A percentile compares a stretch with the other conserved stretches of the same genome.
phyloP scores from a whole-genome alignment of 306 rosid genomes.

The Oemleria cerasiformis region DNA sequence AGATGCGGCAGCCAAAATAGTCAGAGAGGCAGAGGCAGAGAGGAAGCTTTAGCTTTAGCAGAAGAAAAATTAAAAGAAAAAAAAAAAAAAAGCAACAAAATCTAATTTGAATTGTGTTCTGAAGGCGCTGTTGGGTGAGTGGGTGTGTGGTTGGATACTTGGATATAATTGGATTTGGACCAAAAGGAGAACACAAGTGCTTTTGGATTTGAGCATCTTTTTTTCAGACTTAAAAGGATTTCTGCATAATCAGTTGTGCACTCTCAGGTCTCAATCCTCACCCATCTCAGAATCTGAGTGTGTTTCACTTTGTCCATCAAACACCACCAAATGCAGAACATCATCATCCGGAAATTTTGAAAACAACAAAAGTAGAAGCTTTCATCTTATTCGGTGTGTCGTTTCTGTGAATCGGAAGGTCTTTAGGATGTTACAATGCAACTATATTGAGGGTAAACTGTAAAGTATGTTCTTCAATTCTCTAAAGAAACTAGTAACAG shows the following conservation, averaged over 20 bases:
- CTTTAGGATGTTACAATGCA: too few species aligned
- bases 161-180: slow-evolving; percentile 13
- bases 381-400: neutral
- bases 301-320: neutral
- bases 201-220: slow-evolving; percentile 24
- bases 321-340: too few species aligned
- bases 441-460: too few species aligned
- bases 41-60: slow-evolving; percentile 25
- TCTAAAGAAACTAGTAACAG: too few species aligned
- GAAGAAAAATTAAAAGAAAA: neutral
- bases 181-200: slow-evolving; percentile 32
- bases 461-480: too few species aligned
- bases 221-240: slow-evolving; percentile 15
- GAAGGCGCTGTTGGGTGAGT: slow-evolving; percentile 23
- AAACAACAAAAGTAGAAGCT: neutral
- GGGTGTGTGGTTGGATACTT: slow-evolving; percentile 26
- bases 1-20: slow-evolving; percentile 1
- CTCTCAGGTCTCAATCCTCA: slow-evolving; percentile 13
- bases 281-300: neutral
- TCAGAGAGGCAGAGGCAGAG: neutral
- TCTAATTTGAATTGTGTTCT: neutral
- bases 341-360: neutral
- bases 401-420: neutral
- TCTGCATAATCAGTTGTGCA: slow-evolving; percentile 19
- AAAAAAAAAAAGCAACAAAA: neutral